Evolutionary conservation across 1,284 basidiomycete genomes (phyloP).

Genomic region (Pisolithus thermaeus): DNA sequence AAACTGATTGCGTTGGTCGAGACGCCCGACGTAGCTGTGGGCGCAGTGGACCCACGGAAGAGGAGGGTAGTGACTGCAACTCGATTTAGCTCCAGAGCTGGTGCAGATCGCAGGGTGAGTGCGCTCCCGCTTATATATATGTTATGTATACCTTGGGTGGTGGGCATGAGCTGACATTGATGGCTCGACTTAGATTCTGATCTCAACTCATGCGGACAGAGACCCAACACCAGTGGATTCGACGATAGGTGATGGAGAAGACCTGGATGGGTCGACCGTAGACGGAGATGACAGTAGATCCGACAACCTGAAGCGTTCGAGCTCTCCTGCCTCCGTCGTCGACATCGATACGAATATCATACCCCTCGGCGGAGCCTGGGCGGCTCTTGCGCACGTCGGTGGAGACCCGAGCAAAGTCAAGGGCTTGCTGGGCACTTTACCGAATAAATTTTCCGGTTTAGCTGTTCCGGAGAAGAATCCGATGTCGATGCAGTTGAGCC

Average conservation of each 20-base stretch:
- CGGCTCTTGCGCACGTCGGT: slow-evolving; percentile 41
- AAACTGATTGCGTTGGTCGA: slow-evolving; percentile 75
- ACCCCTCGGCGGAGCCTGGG: slow-evolving; percentile 64
- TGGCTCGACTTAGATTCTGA: slow-evolving; percentile 52
- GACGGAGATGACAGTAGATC: slow-evolving; percentile 9
- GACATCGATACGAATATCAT: slow-evolving; percentile 60
- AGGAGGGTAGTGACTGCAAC: slow-evolving; percentile 80
- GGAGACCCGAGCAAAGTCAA: slow-evolving; percentile 39
- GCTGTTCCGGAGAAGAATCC: slow-evolving; percentile 82
- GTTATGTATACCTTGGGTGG: not conserved
- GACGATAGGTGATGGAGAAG: slow-evolving; percentile 28
- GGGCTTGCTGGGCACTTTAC: slow-evolving; percentile 56
- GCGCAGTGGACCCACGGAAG: slow-evolving; percentile 77
- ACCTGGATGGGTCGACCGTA: slow-evolving; percentile 8
- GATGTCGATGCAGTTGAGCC: slow-evolving; percentile 83
- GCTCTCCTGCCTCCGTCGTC: slow-evolving; percentile 31
- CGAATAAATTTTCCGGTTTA: slow-evolving; percentile 62
- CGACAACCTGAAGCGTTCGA: slow-evolving; percentile 12
- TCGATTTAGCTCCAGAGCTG: slow-evolving; percentile 73
- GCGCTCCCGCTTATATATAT: too few species aligned
- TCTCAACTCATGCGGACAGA: slow-evolving; percentile 70
- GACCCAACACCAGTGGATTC: slow-evolving; percentile 23
- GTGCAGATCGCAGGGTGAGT: slow-evolving; percentile 72
- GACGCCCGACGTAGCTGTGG: slow-evolving; percentile 77
- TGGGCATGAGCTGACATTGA: slow-evolving; percentile 1